Evolutionary conservation across 1,139 yeast genomes (phyloP).

Genomic region (Saccharomycopsis hybrid): DNA sequence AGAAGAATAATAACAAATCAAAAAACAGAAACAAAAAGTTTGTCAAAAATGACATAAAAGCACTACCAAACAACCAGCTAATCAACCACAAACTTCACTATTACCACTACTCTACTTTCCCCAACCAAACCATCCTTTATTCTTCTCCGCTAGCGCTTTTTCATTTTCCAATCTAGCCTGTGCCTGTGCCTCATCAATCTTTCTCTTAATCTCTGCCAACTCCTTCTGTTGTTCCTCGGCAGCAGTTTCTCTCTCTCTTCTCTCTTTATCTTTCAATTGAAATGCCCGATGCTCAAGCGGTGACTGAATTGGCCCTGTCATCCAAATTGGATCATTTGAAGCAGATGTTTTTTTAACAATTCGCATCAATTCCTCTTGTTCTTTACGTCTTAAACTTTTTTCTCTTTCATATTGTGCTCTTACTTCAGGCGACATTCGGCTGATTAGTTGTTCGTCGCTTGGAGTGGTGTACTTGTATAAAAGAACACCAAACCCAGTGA

Average conservation of each 20-base stretch:
- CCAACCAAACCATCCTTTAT: slow-evolving; percentile 32
- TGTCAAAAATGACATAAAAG: too few relatives aligned
- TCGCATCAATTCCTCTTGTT: slow-evolving; percentile 60
- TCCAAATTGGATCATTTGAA: slow-evolving; percentile 75
- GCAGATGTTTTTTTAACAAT: slow-evolving; percentile 55
- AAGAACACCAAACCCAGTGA: slow-evolving; percentile 62
- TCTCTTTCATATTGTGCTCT: slow-evolving; percentile 69
- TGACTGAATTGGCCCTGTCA: slow-evolving; percentile 59
- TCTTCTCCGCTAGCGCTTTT: slow-evolving; percentile 31
- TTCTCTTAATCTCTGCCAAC: slow-evolving; percentile 39
- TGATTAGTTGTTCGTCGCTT: slow-evolving; percentile 71
- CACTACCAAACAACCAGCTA: too few relatives aligned
- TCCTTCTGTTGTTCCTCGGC: slow-evolving; percentile 40
- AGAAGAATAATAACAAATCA: too few relatives aligned
- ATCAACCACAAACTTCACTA: background rate
- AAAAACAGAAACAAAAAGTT: too few relatives aligned
- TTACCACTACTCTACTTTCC: background rate
- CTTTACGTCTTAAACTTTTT: slow-evolving; percentile 53
- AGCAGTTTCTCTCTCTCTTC: slow-evolving; percentile 44
- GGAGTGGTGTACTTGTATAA: slow-evolving; percentile 71
- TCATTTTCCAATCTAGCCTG: slow-evolving; percentile 32
- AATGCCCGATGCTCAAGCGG: slow-evolving; percentile 48
- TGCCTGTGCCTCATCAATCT: slow-evolving; percentile 38
- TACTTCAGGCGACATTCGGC: slow-evolving; percentile 74
- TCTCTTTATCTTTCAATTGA: slow-evolving; percentile 37